These are phyloP conservation scores for Tetrapisispora nanseiensis DNA, from an alignment of 805 yeast species.

Conservation along the genomic window DNA sequence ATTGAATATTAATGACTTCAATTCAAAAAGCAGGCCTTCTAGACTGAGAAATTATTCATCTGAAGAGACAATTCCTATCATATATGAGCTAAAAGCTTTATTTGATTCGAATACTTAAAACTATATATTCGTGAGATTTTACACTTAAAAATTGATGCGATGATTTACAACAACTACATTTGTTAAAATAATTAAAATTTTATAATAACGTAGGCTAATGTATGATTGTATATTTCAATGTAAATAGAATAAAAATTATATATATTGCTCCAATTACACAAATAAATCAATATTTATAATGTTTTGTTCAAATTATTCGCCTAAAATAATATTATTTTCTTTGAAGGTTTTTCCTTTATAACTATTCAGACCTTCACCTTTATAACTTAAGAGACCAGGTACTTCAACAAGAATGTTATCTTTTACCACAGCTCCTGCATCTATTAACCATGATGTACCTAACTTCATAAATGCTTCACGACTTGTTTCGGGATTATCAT, in stretches of 20 bases:
- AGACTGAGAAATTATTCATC: slow-evolving; percentile 9
- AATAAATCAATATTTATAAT: no score
- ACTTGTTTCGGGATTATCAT: slow-evolving; percentile 82
- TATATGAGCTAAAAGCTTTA: slow-evolving; percentile 22
- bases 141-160: no score
- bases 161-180: no score
- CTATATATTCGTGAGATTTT: no score
- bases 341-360: slow-evolving; percentile 39
- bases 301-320: no score
- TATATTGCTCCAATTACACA: no score
- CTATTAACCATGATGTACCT: slow-evolving; percentile 63
- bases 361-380: slow-evolving; percentile 58
- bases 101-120: slow-evolving; percentile 10
- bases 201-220: no score
- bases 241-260: no score
- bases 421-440: slow-evolving; percentile 56
- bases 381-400: slow-evolving; percentile 61
- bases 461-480: slow-evolving; percentile 51
- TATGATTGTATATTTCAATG: no score
- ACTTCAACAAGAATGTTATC: slow-evolving; percentile 58
- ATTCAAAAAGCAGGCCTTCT: slow-evolving; percentile 16
- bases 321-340: slow-evolving; percentile 6
- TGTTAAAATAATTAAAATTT: no score
- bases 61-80: slow-evolving; percentile 27
- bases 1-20: neutral